phyloP scores from a whole-genome alignment of 2,329 filamentous ascomycete genomes.

The Pseudogymnoascus sp. region DNA sequence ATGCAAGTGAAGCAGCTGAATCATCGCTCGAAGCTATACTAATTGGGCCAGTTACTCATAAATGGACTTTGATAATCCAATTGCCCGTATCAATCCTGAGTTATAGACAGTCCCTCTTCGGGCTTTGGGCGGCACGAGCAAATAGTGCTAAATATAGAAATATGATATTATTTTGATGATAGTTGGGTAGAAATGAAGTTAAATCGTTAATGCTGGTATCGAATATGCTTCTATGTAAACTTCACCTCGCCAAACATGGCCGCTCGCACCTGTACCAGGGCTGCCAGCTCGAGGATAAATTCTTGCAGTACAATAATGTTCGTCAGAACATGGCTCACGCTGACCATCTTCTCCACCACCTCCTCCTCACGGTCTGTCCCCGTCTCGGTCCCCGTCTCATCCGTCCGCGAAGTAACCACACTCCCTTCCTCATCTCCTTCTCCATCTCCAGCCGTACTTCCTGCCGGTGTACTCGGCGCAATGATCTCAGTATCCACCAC shows the following conservation, averaged over 20 bases:
- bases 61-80: not conserved
- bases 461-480: slow-evolving; percentile 9
- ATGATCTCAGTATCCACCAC: slow-evolving; percentile 9
- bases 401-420: not conserved
- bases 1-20: not conserved
- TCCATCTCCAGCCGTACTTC: slow-evolving; percentile 19
- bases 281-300: slow-evolving; percentile 69
- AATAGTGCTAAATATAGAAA: not conserved
- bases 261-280: slow-evolving; percentile 65
- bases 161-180: not conserved
- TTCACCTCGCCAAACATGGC: slow-evolving; percentile 69
- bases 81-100: not conserved
- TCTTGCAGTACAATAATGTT: slow-evolving; percentile 74
- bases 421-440: slow-evolving; percentile 17
- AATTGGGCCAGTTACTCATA: not conserved
- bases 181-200: not conserved
- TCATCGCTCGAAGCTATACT: not conserved
- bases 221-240: slow-evolving; percentile 37
- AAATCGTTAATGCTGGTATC: not conserved
- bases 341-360: slow-evolving; percentile 38
- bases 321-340: slow-evolving; percentile 69
- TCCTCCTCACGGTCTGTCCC: slow-evolving; percentile 20
- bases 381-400: slow-evolving; percentile 16
- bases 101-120: not conserved
- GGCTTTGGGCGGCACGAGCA: not conserved